Evolutionary conservation across 345 rosid genomes (phyloP).

Genomic region (Anacardium occidentale): DNA sequence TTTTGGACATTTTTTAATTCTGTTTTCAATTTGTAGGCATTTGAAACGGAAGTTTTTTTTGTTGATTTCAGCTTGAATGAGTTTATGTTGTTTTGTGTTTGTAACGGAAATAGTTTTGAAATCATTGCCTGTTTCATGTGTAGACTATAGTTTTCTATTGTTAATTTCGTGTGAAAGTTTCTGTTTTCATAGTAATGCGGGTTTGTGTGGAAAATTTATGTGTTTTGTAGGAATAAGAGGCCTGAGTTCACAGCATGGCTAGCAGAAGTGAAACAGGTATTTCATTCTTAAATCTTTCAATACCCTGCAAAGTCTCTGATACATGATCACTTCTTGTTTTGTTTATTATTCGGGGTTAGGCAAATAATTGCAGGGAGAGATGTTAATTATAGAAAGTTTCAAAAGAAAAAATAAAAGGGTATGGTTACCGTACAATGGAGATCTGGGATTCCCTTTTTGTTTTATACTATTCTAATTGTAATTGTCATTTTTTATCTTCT

Average conservation of each 20-base stretch:
- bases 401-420: no score
- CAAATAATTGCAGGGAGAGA: neutral
- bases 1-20: no score
- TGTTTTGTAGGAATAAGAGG: constrained; percentile 76
- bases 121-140: neutral
- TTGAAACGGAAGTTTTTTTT: neutral
- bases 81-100: neutral
- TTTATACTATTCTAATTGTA: neutral
- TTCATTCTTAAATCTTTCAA: neutral
- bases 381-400: neutral
- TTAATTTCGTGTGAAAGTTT: neutral
- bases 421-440: no score
- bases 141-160: neutral
- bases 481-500: neutral
- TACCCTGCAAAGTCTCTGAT: neutral
- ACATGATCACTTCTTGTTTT: neutral
- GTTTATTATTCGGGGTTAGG: neutral
- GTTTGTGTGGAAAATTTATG: neutral
- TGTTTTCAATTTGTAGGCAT: neutral
- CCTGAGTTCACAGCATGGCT: constrained; percentile 99
- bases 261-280: constrained; percentile 87
- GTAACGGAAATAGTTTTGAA: neutral
- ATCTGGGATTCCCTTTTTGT: neutral
- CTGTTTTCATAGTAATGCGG: neutral
- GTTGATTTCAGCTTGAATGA: neutral